phyloP scores from a whole-genome alignment of 352 stramenopile species.

The Globisporangium nunn region DNA sequence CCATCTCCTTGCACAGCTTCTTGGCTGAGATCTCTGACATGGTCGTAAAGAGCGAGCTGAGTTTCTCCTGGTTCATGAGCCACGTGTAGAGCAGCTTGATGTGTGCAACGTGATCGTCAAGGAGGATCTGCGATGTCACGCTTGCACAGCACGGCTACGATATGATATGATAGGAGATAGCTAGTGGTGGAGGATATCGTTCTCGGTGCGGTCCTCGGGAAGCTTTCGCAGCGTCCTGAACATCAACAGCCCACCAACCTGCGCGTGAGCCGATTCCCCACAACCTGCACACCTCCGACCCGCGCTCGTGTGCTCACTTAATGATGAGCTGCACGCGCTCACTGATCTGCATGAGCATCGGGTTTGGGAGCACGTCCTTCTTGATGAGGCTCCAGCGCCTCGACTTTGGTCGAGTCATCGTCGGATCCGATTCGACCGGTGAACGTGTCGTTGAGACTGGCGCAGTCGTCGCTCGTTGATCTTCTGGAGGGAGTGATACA shows the following conservation, averaged over 20 bases:
- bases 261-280: background rate
- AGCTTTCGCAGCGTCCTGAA: constrained; percentile 52
- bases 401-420: constrained; percentile 1
- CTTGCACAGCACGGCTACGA: background rate
- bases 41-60: constrained; percentile 80
- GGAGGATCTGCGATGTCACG: constrained; percentile 3
- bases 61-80: constrained; percentile 85
- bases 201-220: constrained; percentile 58
- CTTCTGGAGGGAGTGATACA: background rate
- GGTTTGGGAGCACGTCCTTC: constrained; percentile 30
- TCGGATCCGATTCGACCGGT: background rate
- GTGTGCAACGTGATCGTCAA: constrained; percentile 21
- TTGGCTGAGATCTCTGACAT: constrained; percentile 82
- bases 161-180: too few species aligned
- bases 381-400: constrained; percentile 15
- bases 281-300: too few species aligned
- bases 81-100: constrained; percentile 67
- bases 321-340: constrained; percentile 65
- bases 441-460: background rate
- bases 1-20: constrained; percentile 84
- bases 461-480: background rate
- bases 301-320: constrained; percentile 21
- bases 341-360: constrained; percentile 50
- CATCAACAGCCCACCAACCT: background rate
- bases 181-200: constrained; percentile 36